Evolutionary conservation across 306 rosid species (phyloP).

Genomic region (Crataegus laevigata): DNA sequence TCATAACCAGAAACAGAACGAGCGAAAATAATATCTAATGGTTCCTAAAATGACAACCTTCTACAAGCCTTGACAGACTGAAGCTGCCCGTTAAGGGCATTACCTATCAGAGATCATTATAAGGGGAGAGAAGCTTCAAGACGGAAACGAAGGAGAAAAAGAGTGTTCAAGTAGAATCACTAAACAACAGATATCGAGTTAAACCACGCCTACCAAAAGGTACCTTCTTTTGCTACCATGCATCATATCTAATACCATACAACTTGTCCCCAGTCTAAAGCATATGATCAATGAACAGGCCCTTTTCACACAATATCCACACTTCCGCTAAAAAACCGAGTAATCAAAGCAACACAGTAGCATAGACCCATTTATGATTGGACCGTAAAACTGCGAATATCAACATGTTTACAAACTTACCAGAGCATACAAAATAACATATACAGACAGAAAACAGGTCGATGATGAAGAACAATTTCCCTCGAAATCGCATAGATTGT

Average conservation of each 20-base stretch:
- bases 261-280: neutral
- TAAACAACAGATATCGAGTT: neutral
- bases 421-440: neutral
- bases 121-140: neutral
- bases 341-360: neutral
- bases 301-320: neutral
- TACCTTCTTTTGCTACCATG: neutral
- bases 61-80: neutral
- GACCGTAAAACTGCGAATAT: neutral
- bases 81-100: neutral
- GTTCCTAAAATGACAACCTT: neutral
- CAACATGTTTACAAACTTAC: neutral
- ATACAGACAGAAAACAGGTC: neutral
- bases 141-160: neutral
- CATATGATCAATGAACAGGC: slow-evolving; percentile 1
- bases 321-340: neutral
- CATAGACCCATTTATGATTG: neutral
- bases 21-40: neutral
- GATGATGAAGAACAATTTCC: neutral
- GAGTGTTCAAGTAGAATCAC: neutral
- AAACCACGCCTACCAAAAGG: neutral
- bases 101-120: neutral
- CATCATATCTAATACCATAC: neutral
- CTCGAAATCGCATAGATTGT: neutral
- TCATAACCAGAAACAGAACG: neutral